A percentile compares a stretch with the other conserved stretches of the same genome.
Conservation (phyloP, 2,329 filamentous ascomycete genomes). For the Cladophialophora immunda region DNA sequence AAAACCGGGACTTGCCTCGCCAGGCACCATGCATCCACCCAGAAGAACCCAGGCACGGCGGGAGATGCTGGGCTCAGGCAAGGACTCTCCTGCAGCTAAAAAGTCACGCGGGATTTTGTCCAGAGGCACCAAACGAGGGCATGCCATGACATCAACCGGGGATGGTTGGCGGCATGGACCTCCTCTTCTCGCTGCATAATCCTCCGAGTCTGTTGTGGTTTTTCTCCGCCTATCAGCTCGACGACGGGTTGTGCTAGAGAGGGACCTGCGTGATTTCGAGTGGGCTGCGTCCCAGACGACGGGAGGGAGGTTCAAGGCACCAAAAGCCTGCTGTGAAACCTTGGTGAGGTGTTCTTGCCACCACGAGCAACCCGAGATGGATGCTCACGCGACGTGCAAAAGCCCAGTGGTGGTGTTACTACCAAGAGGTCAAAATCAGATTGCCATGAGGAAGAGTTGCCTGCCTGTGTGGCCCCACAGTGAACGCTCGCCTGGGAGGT, state of each 20-base stretch:
- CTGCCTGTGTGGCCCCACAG: not conserved
- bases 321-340: not conserved
- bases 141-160: not conserved
- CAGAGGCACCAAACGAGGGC: not conserved
- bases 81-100: constrained; percentile 9
- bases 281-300: not conserved
- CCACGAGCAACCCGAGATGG: not conserved
- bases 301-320: not conserved
- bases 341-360: not conserved
- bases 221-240: not conserved
- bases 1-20: not conserved
- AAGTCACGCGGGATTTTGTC: constrained; percentile 16
- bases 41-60: not conserved
- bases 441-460: not conserved
- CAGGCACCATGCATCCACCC: not conserved
- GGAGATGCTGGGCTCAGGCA: not conserved
- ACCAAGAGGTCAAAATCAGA: not conserved
- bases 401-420: not conserved
- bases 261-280: not conserved
- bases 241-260: not conserved
- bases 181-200: not conserved
- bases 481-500: not conserved
- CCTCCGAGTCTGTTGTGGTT: not conserved
- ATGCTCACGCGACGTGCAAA: not conserved
- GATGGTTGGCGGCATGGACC: not conserved